Base-by-base conservation (phyloP, 495 filamentous ascomycete species). In the Thozetella sp. region DNA sequence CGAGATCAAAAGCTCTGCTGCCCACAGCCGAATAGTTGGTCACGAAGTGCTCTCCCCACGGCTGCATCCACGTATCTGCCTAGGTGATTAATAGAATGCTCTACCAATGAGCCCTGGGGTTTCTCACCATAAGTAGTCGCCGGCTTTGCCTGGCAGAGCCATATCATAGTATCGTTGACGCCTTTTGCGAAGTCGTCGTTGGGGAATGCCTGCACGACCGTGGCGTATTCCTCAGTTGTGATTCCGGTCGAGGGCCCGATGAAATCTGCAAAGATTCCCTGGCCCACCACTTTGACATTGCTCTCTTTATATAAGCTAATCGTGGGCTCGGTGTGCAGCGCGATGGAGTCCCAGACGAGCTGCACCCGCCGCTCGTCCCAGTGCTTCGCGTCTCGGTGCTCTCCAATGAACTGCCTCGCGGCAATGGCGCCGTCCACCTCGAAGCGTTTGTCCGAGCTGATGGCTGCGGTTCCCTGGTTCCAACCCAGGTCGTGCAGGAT, bases 401-500 rank as follows among this genome's bases (percentile, higher is more conserved):
- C 26, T 2, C 51, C 34, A 51, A 61, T 58, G 53, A 61, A 65
- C 15, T 53, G 19, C 3, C 25, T 34, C 2, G 63, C 63, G 25
- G 63, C 51, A 24, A 61, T 45, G 11, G 63, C 63, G 1, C 58
- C 58, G 46, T 65, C 74, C 30, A 79, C 70, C 62, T 79, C 76
- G 59, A 77, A 79, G 23, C 70, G 64, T 27, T 69, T 70, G 54
- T 73, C 70, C 6, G 30, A 17, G 54, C 59, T 72, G 54, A 73
- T 59, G 53, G 63, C 57, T 51, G 66, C 59, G 11, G 64, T 68
- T 56, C 60, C 64, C 0, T 58, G 63, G 52, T 66, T 56, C 45
- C 48, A 56, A 46, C 70, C 72, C 19, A 75, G 65, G 56, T 75
- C 69, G 55, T 72, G 73, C 46, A 76, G 66, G 51, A 74, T 63